Conservation (phyloP, 2,329 filamentous ascomycete genomes). For the Zarea fungicola region DNA sequence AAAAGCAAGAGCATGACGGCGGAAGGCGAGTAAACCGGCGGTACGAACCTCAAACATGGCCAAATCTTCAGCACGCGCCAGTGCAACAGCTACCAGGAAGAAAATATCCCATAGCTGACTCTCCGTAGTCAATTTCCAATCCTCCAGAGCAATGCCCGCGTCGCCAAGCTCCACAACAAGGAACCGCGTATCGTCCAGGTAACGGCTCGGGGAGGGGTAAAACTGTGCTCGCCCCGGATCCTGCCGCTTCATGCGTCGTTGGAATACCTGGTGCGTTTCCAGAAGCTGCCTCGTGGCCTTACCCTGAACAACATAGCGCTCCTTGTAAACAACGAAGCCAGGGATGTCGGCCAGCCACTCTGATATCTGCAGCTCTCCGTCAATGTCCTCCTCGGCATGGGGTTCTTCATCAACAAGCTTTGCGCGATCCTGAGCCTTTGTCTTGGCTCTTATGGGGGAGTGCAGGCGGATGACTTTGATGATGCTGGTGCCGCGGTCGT, state of each 20-base stretch:
- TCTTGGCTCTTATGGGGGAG: conserved; percentile 53
- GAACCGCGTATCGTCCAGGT: conserved; percentile 53
- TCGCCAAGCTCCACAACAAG: conserved; percentile 60
- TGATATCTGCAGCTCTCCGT: conserved; percentile 57
- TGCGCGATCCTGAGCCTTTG: conserved; percentile 48
- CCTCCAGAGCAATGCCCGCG: conserved; percentile 55
- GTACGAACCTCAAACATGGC: conserved; percentile 54
- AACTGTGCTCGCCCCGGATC: conserved; percentile 54
- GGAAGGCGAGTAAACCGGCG: too few relatives aligned
- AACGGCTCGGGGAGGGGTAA: conserved; percentile 57
- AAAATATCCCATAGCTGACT: conserved; percentile 60
- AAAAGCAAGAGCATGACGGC: not conserved
- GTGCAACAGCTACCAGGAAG: conserved; percentile 53
- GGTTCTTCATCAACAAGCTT: conserved; percentile 56
- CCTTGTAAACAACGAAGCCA: conserved; percentile 62
- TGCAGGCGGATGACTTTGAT: conserved; percentile 59
- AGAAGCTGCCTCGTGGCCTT: conserved; percentile 48
- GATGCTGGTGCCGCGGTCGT: conserved; percentile 55
- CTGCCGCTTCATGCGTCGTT: conserved; percentile 47
- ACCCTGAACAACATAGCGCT: conserved; percentile 55
- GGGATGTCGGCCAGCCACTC: conserved; percentile 60
- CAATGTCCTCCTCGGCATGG: conserved; percentile 48
- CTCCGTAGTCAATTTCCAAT: conserved; percentile 44
- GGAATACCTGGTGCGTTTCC: conserved; percentile 56
- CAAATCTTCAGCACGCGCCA: conserved; percentile 54